These are phyloP conservation scores for Polychytrium aggregatum DNA, from an alignment of 192 early-diverging fungal species.

Conservation along the genomic window DNA sequence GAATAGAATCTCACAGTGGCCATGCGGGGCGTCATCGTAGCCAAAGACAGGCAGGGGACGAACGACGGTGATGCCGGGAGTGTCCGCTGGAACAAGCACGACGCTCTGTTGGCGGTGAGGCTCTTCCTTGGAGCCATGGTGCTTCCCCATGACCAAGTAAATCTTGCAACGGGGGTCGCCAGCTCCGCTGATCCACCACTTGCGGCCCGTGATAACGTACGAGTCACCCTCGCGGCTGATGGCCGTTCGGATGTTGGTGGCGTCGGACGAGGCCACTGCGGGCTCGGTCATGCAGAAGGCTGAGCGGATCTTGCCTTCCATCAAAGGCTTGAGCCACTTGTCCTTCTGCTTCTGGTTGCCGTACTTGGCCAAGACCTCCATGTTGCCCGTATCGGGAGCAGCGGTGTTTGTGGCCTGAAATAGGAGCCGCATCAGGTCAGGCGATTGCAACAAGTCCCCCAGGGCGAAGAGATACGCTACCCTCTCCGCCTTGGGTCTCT, in stretches of 20 bases:
- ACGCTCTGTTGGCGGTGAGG: conserved; percentile 82
- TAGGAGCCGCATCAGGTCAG: not conserved
- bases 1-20: conserved; percentile 90
- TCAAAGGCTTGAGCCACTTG: conserved; percentile 55
- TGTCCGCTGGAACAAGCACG: conserved; percentile 73
- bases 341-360: conserved; percentile 75
- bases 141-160: conserved; percentile 89
- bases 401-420: conserved; percentile 74
- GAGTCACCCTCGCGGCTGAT: conserved; percentile 40
- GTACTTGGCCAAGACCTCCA: conserved; percentile 98
- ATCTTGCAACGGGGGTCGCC: conserved; percentile 88
- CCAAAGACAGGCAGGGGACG: conserved; percentile 84
- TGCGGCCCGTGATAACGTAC: conserved; percentile 50
- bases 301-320: conserved; percentile 87
- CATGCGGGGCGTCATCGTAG: conserved; percentile 93
- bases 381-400: conserved; percentile 97
- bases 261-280: conserved; percentile 89
- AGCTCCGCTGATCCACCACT: conserved; percentile 99
- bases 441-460: conserved; percentile 1
- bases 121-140: conserved; percentile 40
- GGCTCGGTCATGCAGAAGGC: conserved; percentile 99
- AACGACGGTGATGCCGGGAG: conserved; percentile 72
- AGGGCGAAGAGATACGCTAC: no score
- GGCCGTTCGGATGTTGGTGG: conserved; percentile 86
- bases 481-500: no score